These are phyloP conservation scores for Ophiognomonia clavigignenti-juglandacearum DNA, from an alignment of 2,329 filamentous ascomycete genomes.

Conservation along the genomic window DNA sequence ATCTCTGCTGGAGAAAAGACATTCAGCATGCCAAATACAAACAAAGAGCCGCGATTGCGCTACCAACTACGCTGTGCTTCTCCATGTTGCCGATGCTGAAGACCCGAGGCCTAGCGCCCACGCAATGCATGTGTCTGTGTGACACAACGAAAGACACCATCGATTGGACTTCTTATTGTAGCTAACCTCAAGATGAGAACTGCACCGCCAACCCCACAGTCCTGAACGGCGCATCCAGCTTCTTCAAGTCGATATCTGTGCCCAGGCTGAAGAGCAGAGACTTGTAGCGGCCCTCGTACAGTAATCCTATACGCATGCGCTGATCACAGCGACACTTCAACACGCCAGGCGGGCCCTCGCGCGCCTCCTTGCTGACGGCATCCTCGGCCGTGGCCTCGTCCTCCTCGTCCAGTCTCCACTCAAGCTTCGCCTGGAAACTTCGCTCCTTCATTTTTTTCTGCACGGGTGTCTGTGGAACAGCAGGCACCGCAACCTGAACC, in stretches of 20 bases:
- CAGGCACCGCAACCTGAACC: conserved; percentile 1
- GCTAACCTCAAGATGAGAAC: conserved; percentile 68
- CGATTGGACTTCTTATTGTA: background rate
- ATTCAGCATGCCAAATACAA: background rate
- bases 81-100: no score
- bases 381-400: conserved; percentile 24
- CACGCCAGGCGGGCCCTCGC: conserved; percentile 50
- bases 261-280: conserved; percentile 89
- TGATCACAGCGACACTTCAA: conserved; percentile 88
- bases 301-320: conserved; percentile 74
- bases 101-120: no score
- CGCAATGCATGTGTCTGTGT: no score
- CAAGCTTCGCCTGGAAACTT: conserved; percentile 45
- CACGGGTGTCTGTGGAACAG: conserved; percentile 16
- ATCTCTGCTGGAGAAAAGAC: background rate
- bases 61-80: no score
- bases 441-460: conserved; percentile 26
- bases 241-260: conserved; percentile 75
- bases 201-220: conserved; percentile 75
- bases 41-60: background rate
- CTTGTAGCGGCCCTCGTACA: conserved; percentile 93
- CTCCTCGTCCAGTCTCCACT: conserved; percentile 41
- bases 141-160: no score
- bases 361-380: conserved; percentile 8
- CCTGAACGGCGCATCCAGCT: conserved; percentile 70